Conservation (phyloP, 2,329 filamentous ascomycete genomes). For the Ascochyta koolunga region DNA sequence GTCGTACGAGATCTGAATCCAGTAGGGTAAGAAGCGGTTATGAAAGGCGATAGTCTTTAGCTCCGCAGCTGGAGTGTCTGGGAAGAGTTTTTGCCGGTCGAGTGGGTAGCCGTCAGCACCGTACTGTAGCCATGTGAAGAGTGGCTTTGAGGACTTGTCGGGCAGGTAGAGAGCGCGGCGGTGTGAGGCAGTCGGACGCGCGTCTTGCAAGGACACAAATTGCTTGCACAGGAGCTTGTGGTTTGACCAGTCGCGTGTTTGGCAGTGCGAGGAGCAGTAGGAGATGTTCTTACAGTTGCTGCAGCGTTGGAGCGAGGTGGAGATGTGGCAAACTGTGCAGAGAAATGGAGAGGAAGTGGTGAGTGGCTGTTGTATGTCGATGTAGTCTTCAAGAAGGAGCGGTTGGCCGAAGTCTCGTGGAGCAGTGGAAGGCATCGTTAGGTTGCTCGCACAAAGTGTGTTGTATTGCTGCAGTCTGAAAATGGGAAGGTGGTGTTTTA, state of each 20-base stretch:
- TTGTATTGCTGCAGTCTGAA: not conserved
- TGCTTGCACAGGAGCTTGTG: conserved; percentile 20
- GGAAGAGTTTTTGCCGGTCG: conserved; percentile 8
- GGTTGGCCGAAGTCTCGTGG: conserved; percentile 17
- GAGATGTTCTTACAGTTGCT: conserved; percentile 15
- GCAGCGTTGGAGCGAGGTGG: conserved; percentile 7
- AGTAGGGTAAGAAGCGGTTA: conserved; percentile 12
- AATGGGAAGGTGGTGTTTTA: not conserved
- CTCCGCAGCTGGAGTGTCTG: not conserved
- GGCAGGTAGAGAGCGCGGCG: conserved; percentile 14
- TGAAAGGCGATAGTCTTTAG: conserved; percentile 20
- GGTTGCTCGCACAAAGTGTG: not conserved
- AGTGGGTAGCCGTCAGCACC: not conserved
- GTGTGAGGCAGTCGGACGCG: not conserved
- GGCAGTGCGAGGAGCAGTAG: conserved; percentile 16
- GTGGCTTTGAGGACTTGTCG: not conserved
- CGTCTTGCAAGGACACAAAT: not conserved
- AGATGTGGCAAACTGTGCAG: conserved; percentile 15
- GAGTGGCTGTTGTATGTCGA: not conserved
- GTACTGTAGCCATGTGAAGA: conserved; percentile 9
- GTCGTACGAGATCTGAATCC: conserved; percentile 21
- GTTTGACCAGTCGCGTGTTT: conserved; percentile 11
- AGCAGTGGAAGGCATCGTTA: not conserved
- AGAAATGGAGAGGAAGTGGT: not conserved
- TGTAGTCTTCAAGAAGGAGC: conserved; percentile 16